phyloP scores from a whole-genome alignment of 1,284 basidiomycete species.

The Ustilago trichophora region DNA sequence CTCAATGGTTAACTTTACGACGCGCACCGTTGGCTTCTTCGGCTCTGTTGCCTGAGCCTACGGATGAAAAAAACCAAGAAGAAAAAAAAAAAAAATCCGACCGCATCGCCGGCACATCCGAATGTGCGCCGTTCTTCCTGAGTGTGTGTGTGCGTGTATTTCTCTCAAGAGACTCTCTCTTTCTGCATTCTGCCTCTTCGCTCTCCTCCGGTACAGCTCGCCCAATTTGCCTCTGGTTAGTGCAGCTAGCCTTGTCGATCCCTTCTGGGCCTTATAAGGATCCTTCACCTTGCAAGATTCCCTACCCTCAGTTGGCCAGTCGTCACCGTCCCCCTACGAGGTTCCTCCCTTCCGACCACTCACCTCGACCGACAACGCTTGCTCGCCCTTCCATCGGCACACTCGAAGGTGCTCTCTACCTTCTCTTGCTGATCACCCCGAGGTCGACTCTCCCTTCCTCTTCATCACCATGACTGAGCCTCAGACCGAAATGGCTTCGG shows the following conservation, averaged over 20 bases:
- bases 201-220: too few relatives aligned
- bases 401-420: neutral
- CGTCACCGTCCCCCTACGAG: neutral
- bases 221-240: too few relatives aligned
- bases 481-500: conserved; percentile 16
- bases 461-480: conserved; percentile 11
- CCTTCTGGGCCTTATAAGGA: conserved; percentile 5
- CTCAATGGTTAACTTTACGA: too few relatives aligned
- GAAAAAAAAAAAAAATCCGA: neutral
- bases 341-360: neutral
- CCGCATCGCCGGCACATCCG: conserved; percentile 16
- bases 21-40: too few relatives aligned
- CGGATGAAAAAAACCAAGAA: neutral
- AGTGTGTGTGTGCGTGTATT: neutral
- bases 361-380: neutral
- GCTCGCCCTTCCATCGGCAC: conserved; percentile 1
- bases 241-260: too few relatives aligned
- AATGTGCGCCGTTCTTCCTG: neutral
- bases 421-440: neutral
- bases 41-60: too few relatives aligned
- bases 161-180: neutral
- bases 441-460: neutral
- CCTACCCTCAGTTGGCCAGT: neutral
- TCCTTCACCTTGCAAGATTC: neutral
- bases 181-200: too few relatives aligned